Evolutionary conservation across 2,329 filamentous ascomycete genomes (phyloP).

Genomic region (Aureobasidium zeae): DNA sequence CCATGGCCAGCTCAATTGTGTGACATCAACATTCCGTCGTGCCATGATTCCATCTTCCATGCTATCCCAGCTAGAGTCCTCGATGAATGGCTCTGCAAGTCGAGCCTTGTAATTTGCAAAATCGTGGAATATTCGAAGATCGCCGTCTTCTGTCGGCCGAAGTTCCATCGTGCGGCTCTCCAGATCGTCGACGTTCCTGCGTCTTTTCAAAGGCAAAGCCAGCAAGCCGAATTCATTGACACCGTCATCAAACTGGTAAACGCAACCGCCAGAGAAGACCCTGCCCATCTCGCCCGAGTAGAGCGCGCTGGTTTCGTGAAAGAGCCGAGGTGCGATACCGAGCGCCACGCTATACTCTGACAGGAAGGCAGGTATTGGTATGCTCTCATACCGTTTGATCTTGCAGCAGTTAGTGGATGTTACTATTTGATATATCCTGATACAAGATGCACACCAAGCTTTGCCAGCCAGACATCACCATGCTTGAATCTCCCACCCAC

Average conservation of each 20-base stretch:
- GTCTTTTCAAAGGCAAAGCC: background rate
- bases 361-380: conserved; percentile 13
- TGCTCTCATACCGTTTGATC: conserved; percentile 7
- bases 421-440: background rate
- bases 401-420: background rate
- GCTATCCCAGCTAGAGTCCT: background rate
- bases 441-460: background rate
- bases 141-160: conserved; percentile 15
- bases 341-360: conserved; percentile 15
- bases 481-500: background rate
- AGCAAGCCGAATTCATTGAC: conserved; percentile 16
- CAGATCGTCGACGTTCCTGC: background rate
- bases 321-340: conserved; percentile 1
- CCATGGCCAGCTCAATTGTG: conserved; percentile 3
- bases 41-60: background rate
- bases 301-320: conserved; percentile 15
- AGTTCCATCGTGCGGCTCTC: conserved; percentile 10
- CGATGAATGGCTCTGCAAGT: conserved; percentile 1
- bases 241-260: conserved; percentile 16
- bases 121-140: conserved; percentile 18
- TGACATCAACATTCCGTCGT: background rate
- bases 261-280: conserved; percentile 19
- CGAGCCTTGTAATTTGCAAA: conserved; percentile 19
- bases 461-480: conserved; percentile 1
- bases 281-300: conserved; percentile 15